Conservation (phyloP, 495 filamentous ascomycete genomes). For the Letharia columbiana region DNA sequence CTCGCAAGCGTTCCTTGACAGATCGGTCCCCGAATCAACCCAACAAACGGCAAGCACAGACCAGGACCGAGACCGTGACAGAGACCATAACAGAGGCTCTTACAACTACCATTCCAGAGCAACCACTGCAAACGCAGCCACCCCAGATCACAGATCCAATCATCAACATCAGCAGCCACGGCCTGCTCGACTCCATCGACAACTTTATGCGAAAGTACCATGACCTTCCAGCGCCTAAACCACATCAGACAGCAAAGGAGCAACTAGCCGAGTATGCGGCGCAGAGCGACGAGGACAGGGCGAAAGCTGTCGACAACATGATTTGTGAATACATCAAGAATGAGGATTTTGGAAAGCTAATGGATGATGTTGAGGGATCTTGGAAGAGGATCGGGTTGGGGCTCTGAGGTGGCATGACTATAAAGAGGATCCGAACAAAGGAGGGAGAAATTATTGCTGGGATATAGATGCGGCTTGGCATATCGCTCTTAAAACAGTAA, state of each 20-base stretch:
- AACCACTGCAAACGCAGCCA: neutral
- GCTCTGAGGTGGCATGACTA: slow-evolving; percentile 5
- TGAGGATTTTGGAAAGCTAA: slow-evolving; percentile 37
- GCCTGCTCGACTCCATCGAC: slow-evolving; percentile 15
- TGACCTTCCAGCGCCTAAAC: slow-evolving; percentile 13
- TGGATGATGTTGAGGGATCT: slow-evolving; percentile 37
- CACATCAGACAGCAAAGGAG: slow-evolving; percentile 16
- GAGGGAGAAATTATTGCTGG: neutral
- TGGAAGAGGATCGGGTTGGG: slow-evolving; percentile 41
- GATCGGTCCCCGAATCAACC: neutral
- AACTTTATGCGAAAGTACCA: slow-evolving; percentile 22
- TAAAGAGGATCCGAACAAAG: neutral
- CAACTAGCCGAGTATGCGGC: slow-evolving; percentile 33
- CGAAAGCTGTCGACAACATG: slow-evolving; percentile 35
- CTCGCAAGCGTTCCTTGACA: slow-evolving; percentile 7
- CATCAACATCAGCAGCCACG: slow-evolving; percentile 7
- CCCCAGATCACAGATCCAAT: neutral
- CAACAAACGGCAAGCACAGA: slow-evolving; percentile 7
- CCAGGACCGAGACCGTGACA: neutral
- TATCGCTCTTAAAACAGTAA: neutral
- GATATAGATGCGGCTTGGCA: neutral
- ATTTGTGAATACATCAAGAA: slow-evolving; percentile 40
- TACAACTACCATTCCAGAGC: neutral
- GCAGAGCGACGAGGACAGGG: slow-evolving; percentile 32
- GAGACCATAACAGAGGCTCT: neutral